Conservation (phyloP, 2,329 filamentous ascomycete genomes). For the Neobulgaria alba region DNA sequence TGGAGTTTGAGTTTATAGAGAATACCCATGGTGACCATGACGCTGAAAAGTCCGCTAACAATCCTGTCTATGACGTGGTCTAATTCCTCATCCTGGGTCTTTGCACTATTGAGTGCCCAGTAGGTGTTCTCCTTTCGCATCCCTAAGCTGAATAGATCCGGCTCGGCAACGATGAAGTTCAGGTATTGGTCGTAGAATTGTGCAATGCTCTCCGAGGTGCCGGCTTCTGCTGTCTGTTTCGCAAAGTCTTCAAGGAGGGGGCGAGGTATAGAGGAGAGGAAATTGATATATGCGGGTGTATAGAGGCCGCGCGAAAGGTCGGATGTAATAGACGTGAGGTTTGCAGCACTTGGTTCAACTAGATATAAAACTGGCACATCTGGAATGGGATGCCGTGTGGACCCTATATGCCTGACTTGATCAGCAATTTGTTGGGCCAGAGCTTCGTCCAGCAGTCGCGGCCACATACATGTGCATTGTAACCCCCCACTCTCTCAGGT, state of each 20-base stretch:
- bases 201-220: constrained; percentile 80
- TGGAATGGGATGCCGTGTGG: constrained; percentile 78
- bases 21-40: constrained; percentile 93
- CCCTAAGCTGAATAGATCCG: constrained; percentile 88
- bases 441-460: constrained; percentile 1
- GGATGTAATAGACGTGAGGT: constrained; percentile 72
- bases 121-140: constrained; percentile 88
- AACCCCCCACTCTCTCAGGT: constrained; percentile 87
- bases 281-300: constrained; percentile 91
- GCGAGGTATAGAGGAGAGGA: constrained; percentile 85
- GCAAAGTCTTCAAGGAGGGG: constrained; percentile 93
- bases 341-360: constrained; percentile 77
- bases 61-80: constrained; percentile 83
- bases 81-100: constrained; percentile 82
- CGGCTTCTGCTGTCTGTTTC: constrained; percentile 72
- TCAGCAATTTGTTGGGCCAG: constrained; percentile 17
- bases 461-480: constrained; percentile 78
- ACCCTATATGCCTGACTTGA: constrained; percentile 63
- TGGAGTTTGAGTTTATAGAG: not conserved
- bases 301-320: constrained; percentile 86
- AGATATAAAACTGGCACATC: constrained; percentile 96
- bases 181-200: constrained; percentile 95
- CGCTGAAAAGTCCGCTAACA: constrained; percentile 93
- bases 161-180: constrained; percentile 94
- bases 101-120: constrained; percentile 90